Evolutionary conservation across 768 basidiomycete species (phyloP), one percentile per base, ranked within the genome.

Genomic region (Psilocybe azurescens): DNA sequence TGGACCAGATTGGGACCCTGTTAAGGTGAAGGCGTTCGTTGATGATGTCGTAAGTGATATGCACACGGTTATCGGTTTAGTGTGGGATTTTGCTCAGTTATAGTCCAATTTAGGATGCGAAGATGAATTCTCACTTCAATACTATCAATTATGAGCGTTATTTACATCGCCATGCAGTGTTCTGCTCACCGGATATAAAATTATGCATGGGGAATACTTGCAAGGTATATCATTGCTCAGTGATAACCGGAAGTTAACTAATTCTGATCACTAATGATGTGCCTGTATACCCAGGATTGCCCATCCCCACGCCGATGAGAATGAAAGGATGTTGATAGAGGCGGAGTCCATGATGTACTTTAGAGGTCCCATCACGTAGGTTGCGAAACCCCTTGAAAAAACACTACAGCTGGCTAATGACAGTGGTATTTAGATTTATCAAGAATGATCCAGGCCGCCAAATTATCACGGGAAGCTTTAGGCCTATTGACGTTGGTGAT

Each of bases 401-500:
- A 38, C 9, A 38, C 9, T 38, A 7, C 38, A 8, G 38, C 13
- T 38, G 38, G 13, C 13, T 14, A 3, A 38, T 38, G 13, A 38
- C 7, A 38, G 7, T 38, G 13, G 38, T 20, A 14, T 38, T 38
- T 44, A 44, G 41, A 13, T 44, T 44, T 18, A 44, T 56, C 39
- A 32, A 5, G 54, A 78, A 82, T 36, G 74, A 83, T 64, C 81
- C 80, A 7, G 81, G 81, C 0, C 77, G 79, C 3, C 81, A 84
- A 66, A 75, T 71, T 28, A 73, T 83, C 10, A 79, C 81, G 0
- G 82, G 82, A 1, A 80, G 79, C 61, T 83, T 84, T 72, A 77
- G 80, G 58, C 82, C 82, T 0, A 81, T 82, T 63, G 79, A 83
- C 64, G 78, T 75, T 24, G 81, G 78, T 7, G 79, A 83, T 70